These are phyloP conservation scores for Ceratocystis alfenasii DNA, from an alignment of 2,329 filamentous ascomycete species.

Conservation along the genomic window DNA sequence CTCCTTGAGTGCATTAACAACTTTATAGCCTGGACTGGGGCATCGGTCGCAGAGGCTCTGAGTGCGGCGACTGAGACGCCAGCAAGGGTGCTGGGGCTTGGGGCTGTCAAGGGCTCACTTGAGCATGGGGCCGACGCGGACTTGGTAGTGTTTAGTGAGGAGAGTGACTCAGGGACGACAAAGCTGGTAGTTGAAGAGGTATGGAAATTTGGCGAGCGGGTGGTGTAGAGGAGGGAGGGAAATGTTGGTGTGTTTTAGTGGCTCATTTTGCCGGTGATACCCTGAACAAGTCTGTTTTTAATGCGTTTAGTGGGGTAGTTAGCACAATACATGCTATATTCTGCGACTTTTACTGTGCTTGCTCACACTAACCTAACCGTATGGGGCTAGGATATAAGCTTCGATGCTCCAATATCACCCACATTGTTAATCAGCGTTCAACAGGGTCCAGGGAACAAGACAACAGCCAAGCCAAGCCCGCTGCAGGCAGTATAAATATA, in stretches of 20 bases:
- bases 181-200: constrained; percentile 59
- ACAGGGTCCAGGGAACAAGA: too few relatives aligned
- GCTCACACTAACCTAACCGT: too few relatives aligned
- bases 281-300: too few relatives aligned
- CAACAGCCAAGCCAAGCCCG: too few relatives aligned
- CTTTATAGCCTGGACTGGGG: constrained; percentile 63
- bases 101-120: constrained; percentile 53
- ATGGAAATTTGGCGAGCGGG: constrained; percentile 61
- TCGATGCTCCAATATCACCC: too few relatives aligned
- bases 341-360: too few relatives aligned
- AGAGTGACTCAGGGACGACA: constrained; percentile 33
- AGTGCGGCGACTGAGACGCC: constrained; percentile 65
- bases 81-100: constrained; percentile 60
- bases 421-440: too few relatives aligned
- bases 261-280: not conserved
- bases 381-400: too few relatives aligned
- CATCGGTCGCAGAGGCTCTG: constrained; percentile 54
- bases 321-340: too few relatives aligned
- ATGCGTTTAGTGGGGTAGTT: too few relatives aligned
- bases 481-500: too few relatives aligned
- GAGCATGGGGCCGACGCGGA: constrained; percentile 54
- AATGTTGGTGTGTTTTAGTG: not conserved
- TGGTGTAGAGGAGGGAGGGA: constrained; percentile 26
- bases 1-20: constrained; percentile 76
- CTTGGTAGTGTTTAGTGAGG: constrained; percentile 54